phyloP scores from a whole-genome alignment of 2,329 filamentous ascomycete species.

The Ramularia collo-cygni region DNA sequence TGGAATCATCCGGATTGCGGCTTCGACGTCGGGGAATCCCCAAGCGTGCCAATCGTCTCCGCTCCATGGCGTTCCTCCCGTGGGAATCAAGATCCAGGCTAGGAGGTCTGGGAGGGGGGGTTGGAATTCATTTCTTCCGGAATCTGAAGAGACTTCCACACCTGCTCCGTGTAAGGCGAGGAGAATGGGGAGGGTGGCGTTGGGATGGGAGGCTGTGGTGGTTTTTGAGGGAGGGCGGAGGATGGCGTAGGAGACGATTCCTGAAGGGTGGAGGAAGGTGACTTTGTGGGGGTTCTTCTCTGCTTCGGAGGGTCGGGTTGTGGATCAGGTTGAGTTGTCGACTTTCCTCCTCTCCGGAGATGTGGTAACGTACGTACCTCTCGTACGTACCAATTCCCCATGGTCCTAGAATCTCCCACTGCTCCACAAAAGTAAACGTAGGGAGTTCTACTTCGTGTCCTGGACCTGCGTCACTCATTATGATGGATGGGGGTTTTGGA shows the following conservation, averaged over 20 bases:
- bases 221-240: conserved; percentile 47
- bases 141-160: conserved; percentile 45
- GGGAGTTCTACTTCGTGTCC: no score
- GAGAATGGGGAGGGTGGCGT: conserved; percentile 40
- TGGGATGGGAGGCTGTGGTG: no score
- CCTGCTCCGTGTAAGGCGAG: conserved; percentile 52
- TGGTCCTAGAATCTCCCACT: no score
- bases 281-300: conserved; percentile 45
- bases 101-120: conserved; percentile 44
- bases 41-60: conserved; percentile 57
- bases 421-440: no score
- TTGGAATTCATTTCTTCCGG: conserved; percentile 44
- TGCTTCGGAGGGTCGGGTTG: conserved; percentile 5
- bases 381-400: no score
- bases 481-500: no score
- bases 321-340: conserved; percentile 9
- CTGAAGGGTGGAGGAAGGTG: conserved; percentile 48
- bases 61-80: conserved; percentile 53
- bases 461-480: no score
- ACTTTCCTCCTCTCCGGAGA: conserved; percentile 6
- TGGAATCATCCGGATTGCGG: conserved; percentile 44
- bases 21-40: conserved; percentile 51
- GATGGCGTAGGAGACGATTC: conserved; percentile 51
- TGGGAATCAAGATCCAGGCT: conserved; percentile 51
- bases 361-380: conserved; percentile 10